phyloP scores from a whole-genome alignment of 169 alveolate genomes.

The Plasmodium fragile region DNA sequence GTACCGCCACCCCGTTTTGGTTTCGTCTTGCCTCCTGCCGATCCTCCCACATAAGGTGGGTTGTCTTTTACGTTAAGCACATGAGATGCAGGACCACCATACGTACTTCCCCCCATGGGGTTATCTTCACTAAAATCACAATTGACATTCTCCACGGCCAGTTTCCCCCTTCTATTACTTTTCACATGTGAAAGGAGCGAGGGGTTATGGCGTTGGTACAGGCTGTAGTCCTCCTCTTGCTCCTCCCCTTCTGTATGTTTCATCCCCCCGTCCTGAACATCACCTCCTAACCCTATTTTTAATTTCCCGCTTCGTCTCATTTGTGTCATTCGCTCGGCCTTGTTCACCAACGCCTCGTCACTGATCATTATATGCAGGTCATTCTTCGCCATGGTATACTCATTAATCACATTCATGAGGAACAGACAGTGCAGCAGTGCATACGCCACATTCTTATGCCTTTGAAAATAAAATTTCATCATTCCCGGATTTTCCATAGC shows the following conservation, averaged over 20 bases:
- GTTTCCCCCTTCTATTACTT: neutral
- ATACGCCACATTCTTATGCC: conserved; percentile 75
- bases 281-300: neutral
- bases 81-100: neutral
- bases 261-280: neutral
- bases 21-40: neutral
- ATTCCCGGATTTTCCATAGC: conserved; percentile 48
- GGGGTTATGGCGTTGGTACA: neutral
- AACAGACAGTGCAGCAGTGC: conserved; percentile 79
- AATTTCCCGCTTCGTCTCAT: conserved; percentile 28
- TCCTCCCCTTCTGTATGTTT: neutral
- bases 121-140: neutral
- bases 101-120: neutral
- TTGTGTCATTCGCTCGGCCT: conserved; percentile 19
- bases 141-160: neutral
- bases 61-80: neutral
- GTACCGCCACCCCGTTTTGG: neutral
- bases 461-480: conserved; percentile 69
- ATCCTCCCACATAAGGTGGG: neutral
- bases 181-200: neutral
- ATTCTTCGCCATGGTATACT: conserved; percentile 8
- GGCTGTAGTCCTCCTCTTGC: neutral
- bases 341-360: conserved; percentile 29
- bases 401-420: conserved; percentile 76
- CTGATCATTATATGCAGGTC: neutral